phyloP scores from a whole-genome alignment of 1,139 yeast species.

The Petasospora fabianii region DNA sequence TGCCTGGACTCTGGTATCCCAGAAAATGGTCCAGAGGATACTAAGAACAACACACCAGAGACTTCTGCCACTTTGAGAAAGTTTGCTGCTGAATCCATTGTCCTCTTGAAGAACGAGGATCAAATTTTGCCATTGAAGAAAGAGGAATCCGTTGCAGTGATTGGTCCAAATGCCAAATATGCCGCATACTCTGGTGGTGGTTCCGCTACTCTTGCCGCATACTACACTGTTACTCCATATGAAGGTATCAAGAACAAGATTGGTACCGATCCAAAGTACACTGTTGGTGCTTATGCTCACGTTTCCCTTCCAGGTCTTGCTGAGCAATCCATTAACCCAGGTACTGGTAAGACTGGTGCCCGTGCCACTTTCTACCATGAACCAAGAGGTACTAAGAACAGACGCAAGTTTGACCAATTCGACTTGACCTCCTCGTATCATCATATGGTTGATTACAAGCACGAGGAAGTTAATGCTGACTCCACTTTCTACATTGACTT shows the following conservation, averaged over 20 bases:
- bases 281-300: conserved; percentile 38
- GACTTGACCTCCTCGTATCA: conserved; percentile 36
- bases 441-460: conserved; percentile 48
- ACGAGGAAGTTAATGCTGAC: conserved; percentile 30
- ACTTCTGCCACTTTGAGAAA: conserved; percentile 43
- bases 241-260: conserved; percentile 39
- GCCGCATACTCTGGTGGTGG: conserved; percentile 51
- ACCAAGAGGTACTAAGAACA: conserved; percentile 34
- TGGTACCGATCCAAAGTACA: conserved; percentile 30
- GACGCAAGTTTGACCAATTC: conserved; percentile 37
- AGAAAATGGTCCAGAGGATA: conserved; percentile 35
- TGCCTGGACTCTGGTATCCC: conserved; percentile 40
- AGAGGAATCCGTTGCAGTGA: conserved; percentile 41
- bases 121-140: conserved; percentile 40
- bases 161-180: conserved; percentile 49
- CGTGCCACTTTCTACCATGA: conserved; percentile 38
- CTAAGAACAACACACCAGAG: conserved; percentile 39
- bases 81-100: conserved; percentile 50
- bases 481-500: conserved; percentile 40
- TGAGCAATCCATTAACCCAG: conserved; percentile 30
- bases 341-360: conserved; percentile 41
- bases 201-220: conserved; percentile 45
- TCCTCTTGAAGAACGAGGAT: conserved; percentile 50
- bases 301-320: conserved; percentile 33
- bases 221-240: conserved; percentile 43